Conservation (phyloP, 2,329 filamentous ascomycete genomes). For the Dactylella cylindrospora region DNA sequence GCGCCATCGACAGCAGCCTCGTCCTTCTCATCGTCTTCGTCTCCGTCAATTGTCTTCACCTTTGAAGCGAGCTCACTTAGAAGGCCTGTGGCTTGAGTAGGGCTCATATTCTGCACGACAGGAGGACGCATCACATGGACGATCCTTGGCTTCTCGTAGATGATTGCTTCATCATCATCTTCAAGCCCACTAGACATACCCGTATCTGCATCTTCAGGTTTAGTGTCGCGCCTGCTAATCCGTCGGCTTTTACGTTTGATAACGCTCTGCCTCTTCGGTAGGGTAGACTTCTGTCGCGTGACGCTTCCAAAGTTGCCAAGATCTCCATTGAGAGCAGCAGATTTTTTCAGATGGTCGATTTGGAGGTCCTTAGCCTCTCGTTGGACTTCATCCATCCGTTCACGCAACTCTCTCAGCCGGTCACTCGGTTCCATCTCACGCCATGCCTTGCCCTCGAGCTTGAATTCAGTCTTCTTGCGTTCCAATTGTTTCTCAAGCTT, state of each 20-base stretch:
- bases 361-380: conserved; percentile 47
- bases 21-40: conserved; percentile 65
- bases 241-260: conserved; percentile 14
- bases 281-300: conserved; percentile 57
- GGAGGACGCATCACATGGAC: conserved; percentile 73
- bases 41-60: conserved; percentile 70
- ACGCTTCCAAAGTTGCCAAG: conserved; percentile 60
- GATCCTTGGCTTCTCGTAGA: conserved; percentile 77
- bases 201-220: conserved; percentile 16
- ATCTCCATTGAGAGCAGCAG: conserved; percentile 41
- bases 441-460: conserved; percentile 91
- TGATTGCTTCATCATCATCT: conserved; percentile 62
- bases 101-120: conserved; percentile 59
- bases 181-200: conserved; percentile 50
- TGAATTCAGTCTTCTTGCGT: conserved; percentile 95
- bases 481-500: conserved; percentile 93
- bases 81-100: conserved; percentile 66
- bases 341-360: conserved; percentile 45
- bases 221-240: conserved; percentile 19
- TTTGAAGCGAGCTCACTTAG: conserved; percentile 70
- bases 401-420: conserved; percentile 82
- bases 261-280: conserved; percentile 50
- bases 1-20: conserved; percentile 50
- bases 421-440: conserved; percentile 86
- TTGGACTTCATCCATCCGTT: conserved; percentile 78